Evolutionary conservation across 176 grass and related monocot species (phyloP), one percentile per base, ranked within the genome.

Genomic region (Tillandsia fasciculata): DNA sequence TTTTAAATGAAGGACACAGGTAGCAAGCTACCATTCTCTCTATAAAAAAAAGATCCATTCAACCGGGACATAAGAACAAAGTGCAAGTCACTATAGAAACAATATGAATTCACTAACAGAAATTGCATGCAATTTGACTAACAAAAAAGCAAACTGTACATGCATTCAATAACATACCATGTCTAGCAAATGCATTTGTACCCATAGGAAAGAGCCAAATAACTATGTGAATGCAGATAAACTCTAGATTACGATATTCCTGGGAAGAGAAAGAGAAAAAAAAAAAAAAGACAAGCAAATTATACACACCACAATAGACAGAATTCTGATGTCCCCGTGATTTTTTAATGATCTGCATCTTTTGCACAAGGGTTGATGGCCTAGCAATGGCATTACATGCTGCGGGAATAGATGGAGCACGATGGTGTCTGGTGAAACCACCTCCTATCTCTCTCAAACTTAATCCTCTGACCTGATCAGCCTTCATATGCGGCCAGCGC

Each of bases 331-430:
- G 93, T 48, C 93, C 93, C 53, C 93, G 85, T 74, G 90, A 72
- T 84, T 82, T 92, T 74, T 87, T 97, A 84, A 92, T 90, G 52
- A 92, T 92, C 67, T 99, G 86, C 94, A 99, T 99, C 82, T 90
- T 99, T 71, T 93, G 84, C 70, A 99, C 94, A 73, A 99, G 84
- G 27, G 93, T 97, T 33, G 86, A 83, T 74, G 93, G 93, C 84
- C 90, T 97, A 14, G 93, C 93, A 26, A 97, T 92, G 33, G 93
- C 93, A 82, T 97, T 92, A 74, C 86, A 97, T 27, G 89, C 91
- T 70, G 93, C 93, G 27, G 89, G 93, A 66, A 92, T 80, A 79
- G 93, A 97, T 20, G 89, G 84, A 78, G 93, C 89, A 67, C 93
- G 89, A 50, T 80, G 66, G 68, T 92, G 90, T 73, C 92, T 92